These are phyloP conservation scores for Arthrobotrys entomopaga DNA, from an alignment of 2,329 filamentous ascomycete species.

Conservation along the genomic window DNA sequence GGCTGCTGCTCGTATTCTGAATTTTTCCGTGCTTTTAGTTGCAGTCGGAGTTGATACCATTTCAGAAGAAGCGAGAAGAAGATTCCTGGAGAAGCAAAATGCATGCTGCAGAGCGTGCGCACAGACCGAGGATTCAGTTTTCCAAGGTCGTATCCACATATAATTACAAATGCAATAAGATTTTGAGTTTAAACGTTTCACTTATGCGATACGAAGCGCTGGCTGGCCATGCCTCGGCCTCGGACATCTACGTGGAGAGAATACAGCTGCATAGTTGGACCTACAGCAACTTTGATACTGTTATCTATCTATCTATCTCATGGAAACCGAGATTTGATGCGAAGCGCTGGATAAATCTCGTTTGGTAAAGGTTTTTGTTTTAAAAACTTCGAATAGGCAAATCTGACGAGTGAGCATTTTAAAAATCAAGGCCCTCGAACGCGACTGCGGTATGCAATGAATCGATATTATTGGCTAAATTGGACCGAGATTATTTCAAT, in stretches of 20 bases:
- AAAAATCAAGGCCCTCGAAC: slow-evolving; percentile 32
- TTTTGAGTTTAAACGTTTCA: slow-evolving; percentile 42
- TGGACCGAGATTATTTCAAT: slow-evolving; percentile 2
- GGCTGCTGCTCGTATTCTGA: slow-evolving; percentile 47
- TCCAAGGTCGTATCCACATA: slow-evolving; percentile 37
- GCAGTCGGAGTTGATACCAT: background rate
- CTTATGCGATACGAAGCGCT: slow-evolving; percentile 30
- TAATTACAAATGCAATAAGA: slow-evolving; percentile 48
- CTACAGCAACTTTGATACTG: no score
- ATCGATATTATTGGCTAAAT: slow-evolving; percentile 37
- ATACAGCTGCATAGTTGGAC: background rate
- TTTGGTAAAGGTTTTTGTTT: background rate
- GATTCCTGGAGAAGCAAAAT: background rate
- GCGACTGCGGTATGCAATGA: slow-evolving; percentile 17
- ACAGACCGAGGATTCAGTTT: slow-evolving; percentile 21
- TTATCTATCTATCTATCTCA: no score
- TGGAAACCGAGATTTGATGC: no score
- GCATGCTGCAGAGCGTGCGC: slow-evolving; percentile 27
- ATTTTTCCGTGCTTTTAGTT: slow-evolving; percentile 47
- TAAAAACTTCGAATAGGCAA: slow-evolving; percentile 5
- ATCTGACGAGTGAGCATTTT: slow-evolving; percentile 2
- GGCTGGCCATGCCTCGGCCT: slow-evolving; percentile 16
- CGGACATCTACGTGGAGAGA: slow-evolving; percentile 18
- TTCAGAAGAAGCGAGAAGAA: slow-evolving; percentile 2
- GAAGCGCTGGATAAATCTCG: slow-evolving; percentile 11